Evolutionary conservation across 495 filamentous ascomycete species (phyloP), one percentile per base, ranked within the genome.

Genomic region (Penicillium paxilli): DNA sequence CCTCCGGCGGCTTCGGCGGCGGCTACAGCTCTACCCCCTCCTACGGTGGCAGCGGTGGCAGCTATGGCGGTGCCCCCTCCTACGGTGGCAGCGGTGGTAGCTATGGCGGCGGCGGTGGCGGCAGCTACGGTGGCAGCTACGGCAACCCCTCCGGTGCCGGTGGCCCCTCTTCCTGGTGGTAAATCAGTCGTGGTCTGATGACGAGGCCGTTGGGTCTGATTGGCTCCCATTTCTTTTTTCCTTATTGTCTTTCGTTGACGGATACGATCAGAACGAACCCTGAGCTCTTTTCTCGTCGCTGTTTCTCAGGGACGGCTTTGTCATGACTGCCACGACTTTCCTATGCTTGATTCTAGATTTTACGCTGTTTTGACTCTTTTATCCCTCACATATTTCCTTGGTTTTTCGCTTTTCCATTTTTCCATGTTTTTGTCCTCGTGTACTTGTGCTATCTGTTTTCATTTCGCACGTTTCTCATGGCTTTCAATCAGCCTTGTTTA

Each of bases 101-200:
- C 17, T 30, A 30, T 12, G 63, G 67, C 22, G 48, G 64, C 45
- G 64, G 59, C 49, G 66, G 69, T 11, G 65, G 68, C 56, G 57
- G 68, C 51, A 53, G 44, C 49, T 71, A 74, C 33, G 72, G 75
- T 49, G 85, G 87, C 52, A 65, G 79, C 64, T 92, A 92, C 70
- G 92, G 92, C 67, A 96, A 96, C 78, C 92, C 92, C 49, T 87
- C 87, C 49, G 91, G 90, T 62, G 78, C 86, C 60, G 88, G 86
- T 53, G 88, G 88, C 60, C 88, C 89, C 70, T 90, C 85, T 57
- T 92, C 87, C 59, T 98, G 94, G 94, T 98, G 93, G 94, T 97
- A 96, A 81, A 85, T 67, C 61, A 56, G 62, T 72, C 66, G 74
- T 76, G 71, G 69, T 76, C 70, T 69, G 59, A 60, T 73, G 72